Evolutionary conservation across 306 rosid genomes (phyloP), one percentile per base, ranked within the genome.

Genomic region (Geum urbanum): DNA sequence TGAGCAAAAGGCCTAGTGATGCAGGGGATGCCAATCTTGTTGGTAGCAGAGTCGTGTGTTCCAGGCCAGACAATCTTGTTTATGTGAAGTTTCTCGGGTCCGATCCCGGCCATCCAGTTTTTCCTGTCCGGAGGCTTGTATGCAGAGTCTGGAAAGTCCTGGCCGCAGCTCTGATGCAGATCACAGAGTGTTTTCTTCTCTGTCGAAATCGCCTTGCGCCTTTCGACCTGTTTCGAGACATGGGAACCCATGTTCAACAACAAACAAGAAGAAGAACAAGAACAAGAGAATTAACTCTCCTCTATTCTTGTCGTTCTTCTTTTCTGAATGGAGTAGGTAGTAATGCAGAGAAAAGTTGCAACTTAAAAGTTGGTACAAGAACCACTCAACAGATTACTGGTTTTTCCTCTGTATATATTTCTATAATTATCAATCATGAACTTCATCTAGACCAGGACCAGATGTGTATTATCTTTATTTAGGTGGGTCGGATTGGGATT

Each of bases 1-100:
- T 92, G 97, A 3, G 97, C 98, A 47, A 92, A 90, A 19, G 97
- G 98, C 3, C 98, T 91, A 50, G 98, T 79, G 43, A 90, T 5
- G n/a, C 66, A 75, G 0, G 91, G 97, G 60, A 92, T 8, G 3
- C 98, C 98, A 47, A 92, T 90, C 65, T 65, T 80, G 76, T 88
- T 82, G 24, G 98, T 94, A 0, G 97, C 97, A 1, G 98, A 94
- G 66, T 94, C 92, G 46, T 90, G 98, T 3, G 96, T 94, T 40
- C 98, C 97, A 0, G 98, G 97, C 98, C 98, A 94, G 0, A 94
- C 86, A 2, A 94, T 84, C 80, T 85, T 78, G 32, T 85, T 73
- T 5, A 90, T 55, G 8, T 35, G 87, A 9, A 86, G 5, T 37
- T 77, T 85, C 2, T 90, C 84, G 0, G 94, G 82, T 71, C 75